Conservation (phyloP, 2,329 filamentous ascomycete genomes). For the Davidsoniella eucalypti region DNA sequence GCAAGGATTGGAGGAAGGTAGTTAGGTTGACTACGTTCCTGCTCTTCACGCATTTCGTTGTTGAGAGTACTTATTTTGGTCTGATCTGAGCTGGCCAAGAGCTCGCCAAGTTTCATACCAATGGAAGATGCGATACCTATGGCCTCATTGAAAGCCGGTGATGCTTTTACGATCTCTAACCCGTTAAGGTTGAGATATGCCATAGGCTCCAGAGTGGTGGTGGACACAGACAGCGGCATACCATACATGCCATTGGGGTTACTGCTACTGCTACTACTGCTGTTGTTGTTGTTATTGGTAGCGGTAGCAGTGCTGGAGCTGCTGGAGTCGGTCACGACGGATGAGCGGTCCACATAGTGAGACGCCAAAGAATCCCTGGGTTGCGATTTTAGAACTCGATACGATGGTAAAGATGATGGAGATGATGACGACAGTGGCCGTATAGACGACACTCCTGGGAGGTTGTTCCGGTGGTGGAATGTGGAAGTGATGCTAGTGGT, state of each 20-base stretch:
- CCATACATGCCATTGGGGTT: too few species aligned
- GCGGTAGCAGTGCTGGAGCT: constrained; percentile 22
- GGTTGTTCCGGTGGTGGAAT: constrained; percentile 25
- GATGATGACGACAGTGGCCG: background rate
- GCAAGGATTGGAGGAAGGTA: constrained; percentile 48
- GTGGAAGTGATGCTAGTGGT: background rate
- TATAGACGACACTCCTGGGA: constrained; percentile 17
- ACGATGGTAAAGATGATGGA: constrained; percentile 15
- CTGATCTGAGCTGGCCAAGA: constrained; percentile 34
- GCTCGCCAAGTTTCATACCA: constrained; percentile 35
- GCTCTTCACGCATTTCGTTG: constrained; percentile 38
- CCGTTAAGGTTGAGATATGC: constrained; percentile 40
- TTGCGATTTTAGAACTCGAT: constrained; percentile 38
- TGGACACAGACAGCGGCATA: constrained; percentile 20
- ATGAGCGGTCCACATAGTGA: constrained; percentile 34
- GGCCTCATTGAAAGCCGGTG: constrained; percentile 37
- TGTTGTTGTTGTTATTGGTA: constrained; percentile 19
- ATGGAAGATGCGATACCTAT: constrained; percentile 32
- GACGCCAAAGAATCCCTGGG: constrained; percentile 30
- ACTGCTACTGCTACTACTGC: background rate
- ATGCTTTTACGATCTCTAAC: constrained; percentile 40
- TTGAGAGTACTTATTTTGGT: constrained; percentile 35
- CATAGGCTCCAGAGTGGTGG: constrained; percentile 31
- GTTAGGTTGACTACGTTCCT: constrained; percentile 39
- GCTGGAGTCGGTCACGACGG: constrained; percentile 28